These are phyloP conservation scores for Calonectria pseudoreteaudii DNA, from an alignment of 2,329 filamentous ascomycete species.

Conservation along the genomic window DNA sequence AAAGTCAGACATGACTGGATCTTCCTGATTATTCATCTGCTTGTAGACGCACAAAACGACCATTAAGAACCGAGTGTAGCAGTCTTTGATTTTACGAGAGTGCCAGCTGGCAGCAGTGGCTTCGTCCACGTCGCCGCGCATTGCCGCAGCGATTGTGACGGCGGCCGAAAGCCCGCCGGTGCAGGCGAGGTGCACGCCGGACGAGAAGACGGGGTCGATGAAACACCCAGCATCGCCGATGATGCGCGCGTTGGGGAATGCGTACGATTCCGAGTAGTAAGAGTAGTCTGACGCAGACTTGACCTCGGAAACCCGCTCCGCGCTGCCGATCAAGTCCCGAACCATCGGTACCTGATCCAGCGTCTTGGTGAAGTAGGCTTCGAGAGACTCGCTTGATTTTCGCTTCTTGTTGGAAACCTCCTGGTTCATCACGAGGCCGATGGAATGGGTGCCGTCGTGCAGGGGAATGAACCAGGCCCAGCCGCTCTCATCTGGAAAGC, in stretches of 20 bases:
- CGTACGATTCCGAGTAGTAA: constrained; percentile 58
- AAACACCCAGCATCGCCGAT: constrained; percentile 61
- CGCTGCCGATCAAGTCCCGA: constrained; percentile 44
- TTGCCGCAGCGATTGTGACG: constrained; percentile 54
- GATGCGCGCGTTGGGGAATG: constrained; percentile 53
- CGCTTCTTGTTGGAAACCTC: constrained; percentile 50
- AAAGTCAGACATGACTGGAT: constrained; percentile 54
- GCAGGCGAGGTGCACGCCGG: constrained; percentile 59
- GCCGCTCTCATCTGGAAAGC: constrained; percentile 55
- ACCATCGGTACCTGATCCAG: constrained; percentile 49
- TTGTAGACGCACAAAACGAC: constrained; percentile 40
- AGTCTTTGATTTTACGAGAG: constrained; percentile 55
- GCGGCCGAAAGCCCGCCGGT: constrained; percentile 58
- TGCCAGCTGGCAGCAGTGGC: constrained; percentile 53
- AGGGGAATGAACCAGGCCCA: constrained; percentile 65
- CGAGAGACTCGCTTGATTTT: constrained; percentile 28
- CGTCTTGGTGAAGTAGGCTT: constrained; percentile 49
- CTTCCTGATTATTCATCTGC: constrained; percentile 54
- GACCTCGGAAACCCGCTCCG: constrained; percentile 48
- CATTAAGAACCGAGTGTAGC: constrained; percentile 59
- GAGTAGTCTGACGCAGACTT: constrained; percentile 61
- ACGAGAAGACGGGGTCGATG: constrained; percentile 62
- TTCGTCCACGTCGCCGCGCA: constrained; percentile 54
- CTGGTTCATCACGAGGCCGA: constrained; percentile 57
- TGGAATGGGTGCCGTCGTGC: constrained; percentile 57